phyloP scores from a whole-genome alignment of 495 filamentous ascomycete species.

The Pyrenula aspistea region DNA sequence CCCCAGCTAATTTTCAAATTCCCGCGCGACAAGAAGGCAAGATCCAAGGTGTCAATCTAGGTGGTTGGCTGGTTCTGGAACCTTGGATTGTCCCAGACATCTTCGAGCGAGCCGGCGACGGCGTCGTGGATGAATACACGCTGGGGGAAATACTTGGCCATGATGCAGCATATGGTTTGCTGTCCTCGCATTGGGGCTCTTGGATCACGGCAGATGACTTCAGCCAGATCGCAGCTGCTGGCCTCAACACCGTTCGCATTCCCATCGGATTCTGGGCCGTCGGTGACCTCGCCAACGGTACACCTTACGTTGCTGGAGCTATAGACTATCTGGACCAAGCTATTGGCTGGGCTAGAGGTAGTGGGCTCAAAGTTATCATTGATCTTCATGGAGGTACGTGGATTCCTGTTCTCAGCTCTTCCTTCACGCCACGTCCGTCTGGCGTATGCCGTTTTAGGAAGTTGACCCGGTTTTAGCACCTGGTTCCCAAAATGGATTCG shows the following conservation, averaged over 20 bases:
- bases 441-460: constrained; percentile 19
- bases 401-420: not conserved
- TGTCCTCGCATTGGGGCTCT: constrained; percentile 45
- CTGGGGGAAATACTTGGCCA: constrained; percentile 37
- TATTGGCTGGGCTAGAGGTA: constrained; percentile 52
- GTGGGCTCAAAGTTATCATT: constrained; percentile 55
- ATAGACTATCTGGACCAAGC: constrained; percentile 53
- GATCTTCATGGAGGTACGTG: constrained; percentile 57
- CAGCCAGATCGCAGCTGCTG: constrained; percentile 46
- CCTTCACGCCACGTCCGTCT: constrained; percentile 21
- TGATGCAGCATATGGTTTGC: constrained; percentile 28
- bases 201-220: constrained; percentile 63
- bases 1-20: not conserved
- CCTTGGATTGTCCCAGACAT: constrained; percentile 59
- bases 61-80: constrained; percentile 46
- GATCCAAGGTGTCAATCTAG: constrained; percentile 44
- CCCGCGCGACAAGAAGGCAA: constrained; percentile 7
- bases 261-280: constrained; percentile 74
- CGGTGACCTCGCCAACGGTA: constrained; percentile 34
- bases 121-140: constrained; percentile 54
- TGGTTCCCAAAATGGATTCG: constrained; percentile 74
- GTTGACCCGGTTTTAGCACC: constrained; percentile 33
- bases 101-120: constrained; percentile 34
- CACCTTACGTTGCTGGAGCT: constrained; percentile 66
- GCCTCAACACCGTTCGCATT: constrained; percentile 68